Evolutionary conservation across 306 rosid species (phyloP).

Genomic region (Quercus ilex): DNA sequence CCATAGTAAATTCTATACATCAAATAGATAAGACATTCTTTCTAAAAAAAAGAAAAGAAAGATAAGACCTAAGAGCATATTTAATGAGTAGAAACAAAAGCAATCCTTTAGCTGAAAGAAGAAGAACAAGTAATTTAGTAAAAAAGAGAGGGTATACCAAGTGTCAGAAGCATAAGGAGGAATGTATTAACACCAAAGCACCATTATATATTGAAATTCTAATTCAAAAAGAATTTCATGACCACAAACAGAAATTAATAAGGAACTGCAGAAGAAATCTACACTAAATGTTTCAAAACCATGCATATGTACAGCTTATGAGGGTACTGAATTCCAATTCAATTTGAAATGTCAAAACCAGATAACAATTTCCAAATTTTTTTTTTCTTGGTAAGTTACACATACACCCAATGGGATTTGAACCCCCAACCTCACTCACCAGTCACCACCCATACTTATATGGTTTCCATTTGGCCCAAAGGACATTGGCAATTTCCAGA

Average conservation of each 20-base stretch:
- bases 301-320: not conserved
- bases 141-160: not conserved
- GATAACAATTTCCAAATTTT: not conserved
- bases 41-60: rapidly evolving
- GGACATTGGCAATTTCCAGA: not conserved
- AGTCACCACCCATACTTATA: too few relatives aligned
- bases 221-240: slow-evolving; percentile 13
- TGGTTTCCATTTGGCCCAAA: too few relatives aligned
- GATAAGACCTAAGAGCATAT: not conserved
- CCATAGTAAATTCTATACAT: not conserved
- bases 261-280: slow-evolving; percentile 8
- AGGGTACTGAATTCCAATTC: not conserved
- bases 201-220: slow-evolving; percentile 9
- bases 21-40: slow-evolving; percentile 4
- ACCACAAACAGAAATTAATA: not conserved
- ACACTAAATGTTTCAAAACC: slow-evolving; percentile 2
- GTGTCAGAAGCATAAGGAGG: not conserved
- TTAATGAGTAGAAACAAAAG: not conserved
- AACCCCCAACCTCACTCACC: too few relatives aligned
- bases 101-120: not conserved
- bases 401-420: too few relatives aligned
- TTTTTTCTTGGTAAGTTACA: too few relatives aligned
- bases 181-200: not conserved
- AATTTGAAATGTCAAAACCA: not conserved
- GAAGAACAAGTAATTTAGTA: not conserved